These are phyloP conservation scores for Lumnitzera littorea DNA, from an alignment of 345 rosid species.

Conservation along the genomic window DNA sequence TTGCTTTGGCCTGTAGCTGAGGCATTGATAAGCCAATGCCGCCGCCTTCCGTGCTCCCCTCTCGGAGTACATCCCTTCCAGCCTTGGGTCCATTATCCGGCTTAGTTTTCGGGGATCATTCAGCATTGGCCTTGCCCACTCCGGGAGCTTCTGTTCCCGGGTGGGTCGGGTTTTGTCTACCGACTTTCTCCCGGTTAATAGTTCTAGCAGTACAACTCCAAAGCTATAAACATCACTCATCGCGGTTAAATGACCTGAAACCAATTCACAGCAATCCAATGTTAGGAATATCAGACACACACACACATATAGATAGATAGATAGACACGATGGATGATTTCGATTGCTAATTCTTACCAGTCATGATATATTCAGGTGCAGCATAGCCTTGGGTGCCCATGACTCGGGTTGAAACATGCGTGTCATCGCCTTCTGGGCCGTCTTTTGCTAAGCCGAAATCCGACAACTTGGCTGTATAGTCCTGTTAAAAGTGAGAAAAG, in stretches of 20 bases:
- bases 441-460: constrained; percentile 92
- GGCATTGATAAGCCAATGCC: constrained; percentile 68
- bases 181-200: constrained; percentile 51
- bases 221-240: constrained; percentile 69
- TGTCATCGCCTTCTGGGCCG: constrained; percentile 93
- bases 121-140: constrained; percentile 70
- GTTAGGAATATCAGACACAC: background rate
- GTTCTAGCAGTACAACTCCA: constrained; percentile 61
- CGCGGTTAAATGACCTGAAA: constrained; percentile 60
- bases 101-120: constrained; percentile 52
- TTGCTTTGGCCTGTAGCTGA: constrained; percentile 69
- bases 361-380: constrained; percentile 93
- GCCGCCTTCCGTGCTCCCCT: constrained; percentile 72
- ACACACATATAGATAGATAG: too few species aligned
- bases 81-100: constrained; percentile 80
- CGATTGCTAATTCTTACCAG: constrained; percentile 30
- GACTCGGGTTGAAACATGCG: constrained; percentile 83
- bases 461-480: constrained; percentile 70
- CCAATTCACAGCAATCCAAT: background rate
- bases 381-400: constrained; percentile 98
- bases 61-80: constrained; percentile 88
- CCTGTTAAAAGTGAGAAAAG: constrained; percentile 30
- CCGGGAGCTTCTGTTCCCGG: constrained; percentile 53
- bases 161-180: constrained; percentile 50
- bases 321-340: background rate